phyloP scores from a whole-genome alignment of 306 rosid species.

The Castanopsis chinensis region DNA sequence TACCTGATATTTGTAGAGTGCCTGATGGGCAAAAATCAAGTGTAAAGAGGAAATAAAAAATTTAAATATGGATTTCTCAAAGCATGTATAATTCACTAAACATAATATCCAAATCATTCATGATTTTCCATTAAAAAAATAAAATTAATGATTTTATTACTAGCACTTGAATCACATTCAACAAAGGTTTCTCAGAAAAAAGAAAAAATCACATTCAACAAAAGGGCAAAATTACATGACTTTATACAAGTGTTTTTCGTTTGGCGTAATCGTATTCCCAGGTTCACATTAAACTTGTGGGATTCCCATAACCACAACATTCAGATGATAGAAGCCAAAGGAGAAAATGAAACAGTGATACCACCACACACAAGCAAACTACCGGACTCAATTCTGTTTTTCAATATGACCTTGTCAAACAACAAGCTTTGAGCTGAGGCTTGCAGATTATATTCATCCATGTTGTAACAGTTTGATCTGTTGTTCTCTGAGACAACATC shows the following conservation, averaged over 20 bases:
- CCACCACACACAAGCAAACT: slow-evolving; percentile 57
- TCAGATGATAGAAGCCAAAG: slow-evolving; percentile 26
- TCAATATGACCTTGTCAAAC: slow-evolving; percentile 47
- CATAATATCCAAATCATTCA: too few relatives aligned
- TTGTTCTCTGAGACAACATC: slow-evolving; percentile 19
- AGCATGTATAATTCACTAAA: too few relatives aligned
- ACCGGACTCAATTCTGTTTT: slow-evolving; percentile 63
- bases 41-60: too few relatives aligned
- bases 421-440: slow-evolving; percentile 50
- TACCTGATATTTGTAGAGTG: too few relatives aligned
- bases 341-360: slow-evolving; percentile 26
- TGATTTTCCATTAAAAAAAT: too few relatives aligned
- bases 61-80: too few relatives aligned
- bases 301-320: slow-evolving; percentile 17
- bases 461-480: slow-evolving; percentile 41
- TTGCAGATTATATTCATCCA: slow-evolving; percentile 33
- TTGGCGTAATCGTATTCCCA: not conserved
- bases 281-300: slow-evolving; percentile 2
- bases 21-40: too few relatives aligned
- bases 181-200: not conserved
- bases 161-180: not conserved
- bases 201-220: not conserved
- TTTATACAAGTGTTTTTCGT: not conserved
- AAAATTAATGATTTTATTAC: too few relatives aligned
- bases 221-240: slow-evolving; percentile 13